These are phyloP conservation scores for Erodium moschatum DNA, from an alignment of 441 rosid genomes.

Conservation along the genomic window DNA sequence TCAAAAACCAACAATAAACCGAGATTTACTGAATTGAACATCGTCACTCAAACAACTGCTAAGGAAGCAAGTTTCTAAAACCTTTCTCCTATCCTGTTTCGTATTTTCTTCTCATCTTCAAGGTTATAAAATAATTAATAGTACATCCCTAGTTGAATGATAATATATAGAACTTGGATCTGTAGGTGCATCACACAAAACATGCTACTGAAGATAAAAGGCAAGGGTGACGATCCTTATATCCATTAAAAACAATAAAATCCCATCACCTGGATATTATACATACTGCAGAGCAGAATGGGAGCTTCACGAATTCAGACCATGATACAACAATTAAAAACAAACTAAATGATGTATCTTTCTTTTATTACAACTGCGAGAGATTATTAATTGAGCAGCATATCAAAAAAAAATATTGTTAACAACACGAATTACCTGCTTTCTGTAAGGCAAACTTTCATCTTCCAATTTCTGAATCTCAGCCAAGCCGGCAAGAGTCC, in stretches of 20 bases:
- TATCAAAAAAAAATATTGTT: too few species aligned
- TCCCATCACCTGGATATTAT: background rate
- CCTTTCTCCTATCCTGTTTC: background rate
- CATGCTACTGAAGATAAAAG: background rate
- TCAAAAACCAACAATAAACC: background rate
- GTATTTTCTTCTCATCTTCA: background rate
- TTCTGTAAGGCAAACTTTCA: constrained; percentile 71
- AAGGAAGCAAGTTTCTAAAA: background rate
- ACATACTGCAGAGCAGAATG: background rate
- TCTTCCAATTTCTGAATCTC: constrained; percentile 76
- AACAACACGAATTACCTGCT: constrained; percentile 48
- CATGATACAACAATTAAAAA: background rate
- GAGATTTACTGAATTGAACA: background rate
- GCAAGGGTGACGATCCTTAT: background rate
- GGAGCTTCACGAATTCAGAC: background rate
- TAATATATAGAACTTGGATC: too few species aligned
- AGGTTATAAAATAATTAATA: background rate
- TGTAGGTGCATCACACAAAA: background rate
- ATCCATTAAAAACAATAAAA: background rate
- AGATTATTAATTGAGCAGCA: background rate
- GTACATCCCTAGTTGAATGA: too few species aligned
- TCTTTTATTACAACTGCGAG: background rate
- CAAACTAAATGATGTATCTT: background rate
- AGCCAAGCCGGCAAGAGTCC: constrained; percentile 61
- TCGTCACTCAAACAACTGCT: background rate